Conservation (phyloP, 2,329 filamentous ascomycete genomes). For the Arthrobotrys pseudoclavata region DNA sequence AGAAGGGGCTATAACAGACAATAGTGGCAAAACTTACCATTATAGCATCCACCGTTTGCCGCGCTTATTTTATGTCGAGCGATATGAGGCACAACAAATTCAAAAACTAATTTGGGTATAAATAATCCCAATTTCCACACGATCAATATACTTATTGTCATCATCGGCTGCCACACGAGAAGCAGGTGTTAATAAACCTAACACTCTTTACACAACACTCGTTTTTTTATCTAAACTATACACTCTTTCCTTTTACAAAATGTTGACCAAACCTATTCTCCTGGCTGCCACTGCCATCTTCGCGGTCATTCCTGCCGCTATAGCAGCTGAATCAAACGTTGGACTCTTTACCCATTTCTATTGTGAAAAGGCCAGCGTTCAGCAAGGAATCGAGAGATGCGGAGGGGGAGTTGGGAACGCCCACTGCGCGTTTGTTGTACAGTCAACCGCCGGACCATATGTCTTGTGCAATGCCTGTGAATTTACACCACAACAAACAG, state of each 20-base stretch:
- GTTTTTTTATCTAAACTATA: background rate
- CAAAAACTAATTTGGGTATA: background rate
- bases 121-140: background rate
- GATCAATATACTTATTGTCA: background rate
- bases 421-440: conserved; percentile 3
- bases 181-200: background rate
- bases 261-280: background rate
- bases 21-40: background rate
- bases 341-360: conserved; percentile 6
- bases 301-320: conserved; percentile 2
- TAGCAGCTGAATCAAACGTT: background rate
- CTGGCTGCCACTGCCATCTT: background rate
- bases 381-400: conserved; percentile 7
- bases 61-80: background rate
- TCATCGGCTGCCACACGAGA: conserved; percentile 3
- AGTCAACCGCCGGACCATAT: background rate
- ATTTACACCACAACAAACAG: background rate
- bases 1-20: background rate
- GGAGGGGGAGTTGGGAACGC: background rate
- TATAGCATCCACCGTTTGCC: background rate
- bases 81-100: background rate
- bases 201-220: background rate
- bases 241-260: conserved; percentile 3
- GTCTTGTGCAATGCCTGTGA: background rate
- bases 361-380: conserved; percentile 1